phyloP scores from a whole-genome alignment of 108 stramenopile genomes.

The Bacterosira constricta region DNA sequence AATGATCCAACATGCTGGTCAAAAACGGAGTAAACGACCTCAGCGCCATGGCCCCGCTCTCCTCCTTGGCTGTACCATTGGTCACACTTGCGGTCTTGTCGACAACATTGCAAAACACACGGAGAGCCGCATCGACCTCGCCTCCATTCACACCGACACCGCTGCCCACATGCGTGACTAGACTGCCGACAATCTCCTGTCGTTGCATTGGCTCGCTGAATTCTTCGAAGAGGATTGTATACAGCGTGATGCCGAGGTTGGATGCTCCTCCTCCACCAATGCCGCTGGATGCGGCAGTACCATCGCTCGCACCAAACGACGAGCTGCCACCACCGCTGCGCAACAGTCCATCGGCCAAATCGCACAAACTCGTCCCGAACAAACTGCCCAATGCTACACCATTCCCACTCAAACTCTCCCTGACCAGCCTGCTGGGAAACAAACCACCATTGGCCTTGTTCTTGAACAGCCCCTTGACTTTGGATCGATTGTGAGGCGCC shows the following conservation, averaged over 20 bases:
- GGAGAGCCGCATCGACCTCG: constrained; percentile 59
- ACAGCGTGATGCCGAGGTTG: constrained; percentile 47
- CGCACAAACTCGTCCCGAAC: constrained; percentile 33
- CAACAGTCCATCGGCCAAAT: constrained; percentile 46
- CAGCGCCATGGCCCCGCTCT: constrained; percentile 30
- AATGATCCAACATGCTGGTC: constrained; percentile 43
- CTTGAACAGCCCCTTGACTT: constrained; percentile 42
- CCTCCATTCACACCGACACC: constrained; percentile 32
- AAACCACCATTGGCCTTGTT: constrained; percentile 37
- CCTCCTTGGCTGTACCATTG: background rate
- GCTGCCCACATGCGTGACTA: constrained; percentile 47
- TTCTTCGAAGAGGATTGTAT: constrained; percentile 42
- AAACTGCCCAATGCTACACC: constrained; percentile 34
- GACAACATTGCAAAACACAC: constrained; percentile 43
- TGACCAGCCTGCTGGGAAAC: constrained; percentile 30
- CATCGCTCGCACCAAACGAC: background rate
- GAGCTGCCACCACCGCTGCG: constrained; percentile 11
- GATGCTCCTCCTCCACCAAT: background rate
- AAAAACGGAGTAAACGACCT: constrained; percentile 49
- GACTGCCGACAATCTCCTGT: constrained; percentile 29
- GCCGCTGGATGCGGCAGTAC: too few species aligned
- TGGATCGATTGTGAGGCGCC: constrained; percentile 50
- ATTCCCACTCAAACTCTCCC: constrained; percentile 39
- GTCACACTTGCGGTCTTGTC: constrained; percentile 8
- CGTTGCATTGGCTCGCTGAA: constrained; percentile 50